Conservation (phyloP, 116 monocot species). For the Zostera marina region DNA sequence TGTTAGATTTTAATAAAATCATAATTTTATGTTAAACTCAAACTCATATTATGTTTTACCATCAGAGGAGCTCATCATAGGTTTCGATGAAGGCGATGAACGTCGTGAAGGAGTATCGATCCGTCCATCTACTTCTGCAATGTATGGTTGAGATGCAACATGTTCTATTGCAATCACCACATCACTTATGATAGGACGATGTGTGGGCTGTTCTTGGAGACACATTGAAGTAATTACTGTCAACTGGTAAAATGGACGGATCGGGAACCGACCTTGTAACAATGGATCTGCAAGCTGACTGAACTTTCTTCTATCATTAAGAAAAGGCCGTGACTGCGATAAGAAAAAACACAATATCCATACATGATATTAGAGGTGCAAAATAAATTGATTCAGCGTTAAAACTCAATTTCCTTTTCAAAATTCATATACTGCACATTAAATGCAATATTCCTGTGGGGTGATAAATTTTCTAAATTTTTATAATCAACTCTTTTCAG, state of each 20-base stretch:
- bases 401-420: no score
- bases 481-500: no score
- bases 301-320: conserved; percentile 21
- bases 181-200: conserved; percentile 26
- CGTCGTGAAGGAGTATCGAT: conserved; percentile 3
- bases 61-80: neutral
- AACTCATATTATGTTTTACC: neutral
- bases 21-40: neutral
- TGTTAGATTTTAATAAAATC: neutral
- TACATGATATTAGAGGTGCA: no score
- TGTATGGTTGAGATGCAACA: conserved; percentile 27
- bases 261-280: conserved; percentile 25
- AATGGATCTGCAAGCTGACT: conserved; percentile 26
- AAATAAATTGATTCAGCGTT: no score
- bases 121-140: conserved; percentile 6
- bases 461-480: no score
- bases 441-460: no score
- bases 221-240: conserved; percentile 30
- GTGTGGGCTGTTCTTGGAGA: conserved; percentile 24
- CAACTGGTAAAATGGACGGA: conserved; percentile 26
- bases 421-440: no score
- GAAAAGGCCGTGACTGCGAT: conserved; percentile 27
- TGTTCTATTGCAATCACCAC: conserved; percentile 31
- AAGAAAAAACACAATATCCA: neutral
- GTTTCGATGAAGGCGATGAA: neutral